Percentiles rank a stretch among this genome's conserved stretches.
Conservation (phyloP, 495 filamentous ascomycete genomes). For the Clohesyomyces aquaticus region DNA sequence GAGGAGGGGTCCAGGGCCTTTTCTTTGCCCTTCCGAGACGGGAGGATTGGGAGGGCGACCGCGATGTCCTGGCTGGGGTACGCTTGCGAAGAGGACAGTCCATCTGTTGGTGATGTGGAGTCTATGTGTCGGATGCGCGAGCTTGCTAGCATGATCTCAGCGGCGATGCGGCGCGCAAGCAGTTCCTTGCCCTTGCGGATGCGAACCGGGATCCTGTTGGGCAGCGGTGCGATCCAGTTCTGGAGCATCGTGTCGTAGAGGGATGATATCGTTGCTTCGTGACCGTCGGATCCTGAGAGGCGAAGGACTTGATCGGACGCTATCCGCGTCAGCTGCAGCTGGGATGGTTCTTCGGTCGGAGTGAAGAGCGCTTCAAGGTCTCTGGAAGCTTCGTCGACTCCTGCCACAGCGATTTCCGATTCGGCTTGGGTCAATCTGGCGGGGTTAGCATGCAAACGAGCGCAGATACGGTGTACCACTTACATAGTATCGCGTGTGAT, state of each 20-base stretch:
- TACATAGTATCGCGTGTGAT: background rate
- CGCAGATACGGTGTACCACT: background rate
- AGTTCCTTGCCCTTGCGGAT: conserved; percentile 29
- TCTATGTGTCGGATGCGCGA: conserved; percentile 10
- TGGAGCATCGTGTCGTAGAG: conserved; percentile 33
- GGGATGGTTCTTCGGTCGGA: background rate
- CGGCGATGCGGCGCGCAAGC: conserved; percentile 34
- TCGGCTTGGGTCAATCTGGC: conserved; percentile 9
- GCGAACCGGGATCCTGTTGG: conserved; percentile 19
- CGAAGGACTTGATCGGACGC: conserved; percentile 7
- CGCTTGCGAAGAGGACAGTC: background rate
- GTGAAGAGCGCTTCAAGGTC: conserved; percentile 15
- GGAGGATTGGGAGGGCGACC: background rate
- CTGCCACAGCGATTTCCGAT: conserved; percentile 15
- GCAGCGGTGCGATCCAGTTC: conserved; percentile 36
- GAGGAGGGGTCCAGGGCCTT: background rate
- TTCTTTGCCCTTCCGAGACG: conserved; percentile 10
- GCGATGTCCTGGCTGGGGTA: conserved; percentile 7
- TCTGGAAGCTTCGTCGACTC: conserved; percentile 34
- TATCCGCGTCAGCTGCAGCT: conserved; percentile 13
- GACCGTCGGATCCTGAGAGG: background rate
- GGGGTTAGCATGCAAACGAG: conserved; percentile 1
- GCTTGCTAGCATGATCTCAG: conserved; percentile 37
- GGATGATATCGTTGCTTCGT: conserved; percentile 19
- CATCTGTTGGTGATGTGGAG: background rate